Conservation (phyloP, 2,329 filamentous ascomycete genomes). For the Fusarium hainanense region DNA sequence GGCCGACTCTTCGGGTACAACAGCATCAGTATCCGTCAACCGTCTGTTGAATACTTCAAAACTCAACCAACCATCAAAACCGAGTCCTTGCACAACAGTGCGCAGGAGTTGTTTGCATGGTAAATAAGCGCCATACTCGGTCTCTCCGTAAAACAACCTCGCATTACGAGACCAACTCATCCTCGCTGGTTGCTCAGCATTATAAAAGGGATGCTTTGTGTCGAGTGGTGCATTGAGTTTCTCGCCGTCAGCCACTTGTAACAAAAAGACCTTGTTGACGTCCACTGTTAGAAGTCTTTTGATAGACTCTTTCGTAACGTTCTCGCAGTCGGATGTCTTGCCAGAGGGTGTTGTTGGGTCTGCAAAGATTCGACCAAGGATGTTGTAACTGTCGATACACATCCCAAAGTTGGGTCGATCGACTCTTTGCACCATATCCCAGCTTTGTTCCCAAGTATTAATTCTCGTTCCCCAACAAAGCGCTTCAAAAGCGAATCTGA, state of each 20-base stretch:
- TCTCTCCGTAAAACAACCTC: conserved; percentile 67
- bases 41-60: conserved; percentile 72
- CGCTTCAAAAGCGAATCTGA: conserved; percentile 79
- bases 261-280: conserved; percentile 74
- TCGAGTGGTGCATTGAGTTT: conserved; percentile 68
- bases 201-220: conserved; percentile 55
- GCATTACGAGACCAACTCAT: conserved; percentile 86
- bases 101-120: conserved; percentile 71
- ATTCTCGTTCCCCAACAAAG: conserved; percentile 77
- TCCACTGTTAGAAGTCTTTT: conserved; percentile 67
- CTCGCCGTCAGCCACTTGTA: conserved; percentile 82
- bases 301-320: conserved; percentile 65
- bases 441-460: conserved; percentile 77
- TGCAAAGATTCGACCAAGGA: conserved; percentile 76
- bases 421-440: conserved; percentile 73
- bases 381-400: conserved; percentile 83
- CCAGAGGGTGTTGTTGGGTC: conserved; percentile 69
- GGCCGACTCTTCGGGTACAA: conserved; percentile 70
- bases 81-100: conserved; percentile 71
- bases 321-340: conserved; percentile 64
- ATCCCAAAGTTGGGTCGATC: conserved; percentile 78
- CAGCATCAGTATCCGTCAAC: conserved; percentile 63
- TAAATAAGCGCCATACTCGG: conserved; percentile 72
- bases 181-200: conserved; percentile 54
- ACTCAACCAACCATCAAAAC: conserved; percentile 76